Evolutionary conservation across 345 rosid genomes (phyloP).

Genomic region (Populus nigra): DNA sequence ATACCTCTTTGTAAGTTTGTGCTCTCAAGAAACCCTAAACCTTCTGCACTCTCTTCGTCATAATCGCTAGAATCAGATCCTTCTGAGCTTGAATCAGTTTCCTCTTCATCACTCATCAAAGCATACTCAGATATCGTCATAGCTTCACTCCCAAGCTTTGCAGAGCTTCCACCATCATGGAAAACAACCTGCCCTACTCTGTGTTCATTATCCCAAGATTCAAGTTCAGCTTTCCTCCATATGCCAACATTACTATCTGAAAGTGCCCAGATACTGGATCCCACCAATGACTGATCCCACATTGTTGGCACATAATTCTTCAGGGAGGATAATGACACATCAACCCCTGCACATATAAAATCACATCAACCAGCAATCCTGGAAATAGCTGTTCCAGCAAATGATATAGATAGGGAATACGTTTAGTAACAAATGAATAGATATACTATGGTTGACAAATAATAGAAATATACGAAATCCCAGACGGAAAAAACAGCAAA

Average conservation of each 20-base stretch:
- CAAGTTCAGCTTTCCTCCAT: slow-evolving; percentile 90
- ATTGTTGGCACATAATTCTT: slow-evolving; percentile 57
- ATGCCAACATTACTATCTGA: slow-evolving; percentile 50
- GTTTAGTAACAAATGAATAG: background rate
- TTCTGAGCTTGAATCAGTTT: slow-evolving; percentile 52
- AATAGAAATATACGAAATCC: background rate
- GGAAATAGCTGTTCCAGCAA: slow-evolving; percentile 9
- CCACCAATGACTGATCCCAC: slow-evolving; percentile 78
- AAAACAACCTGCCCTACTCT: slow-evolving; percentile 68
- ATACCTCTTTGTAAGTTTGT: slow-evolving; percentile 52
- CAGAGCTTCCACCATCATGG: slow-evolving; percentile 61
- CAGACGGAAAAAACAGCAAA: background rate
- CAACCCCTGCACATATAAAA: slow-evolving; percentile 51
- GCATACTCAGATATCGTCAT: slow-evolving; percentile 64
- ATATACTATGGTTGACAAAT: background rate
- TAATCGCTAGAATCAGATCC: slow-evolving; percentile 55
- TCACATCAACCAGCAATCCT: slow-evolving; percentile 14
- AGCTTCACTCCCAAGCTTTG: slow-evolving; percentile 56
- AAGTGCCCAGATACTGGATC: slow-evolving; percentile 76
- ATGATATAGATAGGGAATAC: background rate
- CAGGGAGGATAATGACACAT: slow-evolving; percentile 70
- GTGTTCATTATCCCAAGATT: slow-evolving; percentile 75
- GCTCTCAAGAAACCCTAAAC: slow-evolving; percentile 68
- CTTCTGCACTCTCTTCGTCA: slow-evolving; percentile 57
- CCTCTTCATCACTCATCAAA: slow-evolving; percentile 53